Evolutionary conservation across 352 stramenopile species (phyloP), one percentile per base, ranked within the genome.

Genomic region (Achlya hypogyna): DNA sequence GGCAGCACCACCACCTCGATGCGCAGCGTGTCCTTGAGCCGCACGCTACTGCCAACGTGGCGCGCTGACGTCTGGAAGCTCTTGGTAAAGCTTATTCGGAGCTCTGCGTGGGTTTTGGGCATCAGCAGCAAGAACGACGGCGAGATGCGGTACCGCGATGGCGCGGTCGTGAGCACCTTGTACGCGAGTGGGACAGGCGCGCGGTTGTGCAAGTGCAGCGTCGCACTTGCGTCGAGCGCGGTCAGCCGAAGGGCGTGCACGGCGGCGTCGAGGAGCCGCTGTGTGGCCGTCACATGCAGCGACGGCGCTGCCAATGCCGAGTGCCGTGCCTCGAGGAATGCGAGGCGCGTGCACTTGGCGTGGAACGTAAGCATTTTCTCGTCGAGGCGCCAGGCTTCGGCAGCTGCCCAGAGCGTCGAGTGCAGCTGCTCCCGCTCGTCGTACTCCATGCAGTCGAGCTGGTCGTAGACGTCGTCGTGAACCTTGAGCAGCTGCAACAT

Each of bases 361-460:
- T 42, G n/a, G 35, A 35, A 64, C 22, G 32, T 45, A 20, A 64
- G 23, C 35, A 52, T 64, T 5, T 10, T 40, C 20, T 64, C 20
- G 18, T 64, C 32, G 32, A 64, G 23, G 6, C 18, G n/a, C 14
- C 32, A 53, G 18, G 54, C 16, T 25, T 28, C 31, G 8, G 54
- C 54, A 16, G 45, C 23, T 5, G 32, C 54, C 54, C 54, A 64
- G 1, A 64, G 34, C 35, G 54, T 38, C 22, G 38, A 16, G n/a
- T 64, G 34, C 6, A 64, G 31, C 28, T 38, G 54, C n/a, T 64
- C 35, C 34, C 52, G 54, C 27, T 64, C 54, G 23, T 38, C 32
- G 28, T 64, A 64, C 32, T 64, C 54, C 32, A 64, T 31, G 32
- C 27, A 64, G 18, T 64, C 54, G 34, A 64, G 54, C 31, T 64